Percentiles rank a stretch among this genome's conserved stretches.
Conservation (phyloP, 805 yeast genomes). For the Starmerella vitae region DNA sequence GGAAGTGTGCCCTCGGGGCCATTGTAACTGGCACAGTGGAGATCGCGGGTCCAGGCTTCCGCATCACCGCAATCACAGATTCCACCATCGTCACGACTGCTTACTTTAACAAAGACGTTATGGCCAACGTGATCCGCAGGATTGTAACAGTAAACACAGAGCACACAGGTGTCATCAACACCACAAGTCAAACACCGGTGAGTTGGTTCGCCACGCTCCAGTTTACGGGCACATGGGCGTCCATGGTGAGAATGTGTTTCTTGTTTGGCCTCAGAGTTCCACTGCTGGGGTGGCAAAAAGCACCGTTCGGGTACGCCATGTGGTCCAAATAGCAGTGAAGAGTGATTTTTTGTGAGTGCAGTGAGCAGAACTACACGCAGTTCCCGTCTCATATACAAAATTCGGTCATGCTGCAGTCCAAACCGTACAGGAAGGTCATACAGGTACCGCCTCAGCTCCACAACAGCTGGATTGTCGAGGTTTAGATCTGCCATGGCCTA, state of each 20-base stretch:
- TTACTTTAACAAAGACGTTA: slow-evolving; percentile 48
- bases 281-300: slow-evolving; percentile 12
- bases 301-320: slow-evolving; percentile 6
- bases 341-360: slow-evolving; percentile 30
- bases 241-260: slow-evolving; percentile 37
- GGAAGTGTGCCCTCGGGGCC: slow-evolving; percentile 21
- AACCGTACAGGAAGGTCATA: slow-evolving; percentile 22
- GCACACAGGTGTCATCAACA: slow-evolving; percentile 68
- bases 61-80: slow-evolving; percentile 84
- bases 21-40: slow-evolving; percentile 37
- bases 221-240: slow-evolving; percentile 60
- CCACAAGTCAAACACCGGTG: slow-evolving; percentile 66
- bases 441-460: neutral
- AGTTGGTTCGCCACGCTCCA: slow-evolving; percentile 67
- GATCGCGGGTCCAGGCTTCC: slow-evolving; percentile 57
- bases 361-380: slow-evolving; percentile 33
- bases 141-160: slow-evolving; percentile 65
- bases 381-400: slow-evolving; percentile 21
- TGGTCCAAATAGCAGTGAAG: slow-evolving; percentile 11
- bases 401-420: slow-evolving; percentile 20
- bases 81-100: slow-evolving; percentile 52
- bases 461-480: neutral
- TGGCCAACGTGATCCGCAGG: slow-evolving; percentile 61
- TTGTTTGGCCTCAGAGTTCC: slow-evolving; percentile 17
- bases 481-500: neutral